These are phyloP conservation scores for Royoungia palumana DNA, from an alignment of 768 basidiomycete genomes.

Conservation along the genomic window DNA sequence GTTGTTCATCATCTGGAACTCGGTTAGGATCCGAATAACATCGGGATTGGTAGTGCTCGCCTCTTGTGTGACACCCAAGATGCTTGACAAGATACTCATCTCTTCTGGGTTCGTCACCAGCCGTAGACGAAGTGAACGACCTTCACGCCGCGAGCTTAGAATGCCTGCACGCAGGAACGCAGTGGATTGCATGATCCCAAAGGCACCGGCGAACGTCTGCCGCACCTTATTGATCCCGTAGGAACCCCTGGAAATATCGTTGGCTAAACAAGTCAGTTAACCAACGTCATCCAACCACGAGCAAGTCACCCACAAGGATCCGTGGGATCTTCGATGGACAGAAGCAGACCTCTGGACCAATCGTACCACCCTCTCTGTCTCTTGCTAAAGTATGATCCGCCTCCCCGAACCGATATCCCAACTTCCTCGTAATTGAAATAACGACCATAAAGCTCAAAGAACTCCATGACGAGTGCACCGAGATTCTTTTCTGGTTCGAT, in stretches of 20 bases:
- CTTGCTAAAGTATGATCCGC: slow-evolving; percentile 89
- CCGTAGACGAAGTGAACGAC: slow-evolving; percentile 45
- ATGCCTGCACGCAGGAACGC: slow-evolving; percentile 65
- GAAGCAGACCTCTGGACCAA: slow-evolving; percentile 48
- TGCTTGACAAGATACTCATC: slow-evolving; percentile 72
- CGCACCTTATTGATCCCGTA: slow-evolving; percentile 81
- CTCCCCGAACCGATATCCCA: slow-evolving; percentile 84
- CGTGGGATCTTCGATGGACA: slow-evolving; percentile 93
- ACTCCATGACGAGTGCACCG: slow-evolving; percentile 93
- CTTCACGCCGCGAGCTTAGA: slow-evolving; percentile 52
- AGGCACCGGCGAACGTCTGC: slow-evolving; percentile 79
- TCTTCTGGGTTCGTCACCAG: slow-evolving; percentile 51
- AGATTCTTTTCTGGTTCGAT: slow-evolving; percentile 86
- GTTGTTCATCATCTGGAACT: slow-evolving; percentile 65
- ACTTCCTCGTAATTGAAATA: slow-evolving; percentile 90
- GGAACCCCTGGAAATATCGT: slow-evolving; percentile 90
- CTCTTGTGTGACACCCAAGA: slow-evolving; percentile 84
- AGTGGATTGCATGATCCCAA: slow-evolving; percentile 70
- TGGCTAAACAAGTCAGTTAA: slow-evolving; percentile 48
- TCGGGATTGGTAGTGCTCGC: slow-evolving; percentile 38
- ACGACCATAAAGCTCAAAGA: slow-evolving; percentile 92
- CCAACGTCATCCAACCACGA: not conserved
- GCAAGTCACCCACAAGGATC: slow-evolving; percentile 65
- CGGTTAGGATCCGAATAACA: slow-evolving; percentile 2
- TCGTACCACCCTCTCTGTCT: slow-evolving; percentile 77